A percentile compares a stretch with the other conserved stretches of the same genome.
Evolutionary conservation across 306 rosid species (phyloP).

Genomic region (Vicia villosa): DNA sequence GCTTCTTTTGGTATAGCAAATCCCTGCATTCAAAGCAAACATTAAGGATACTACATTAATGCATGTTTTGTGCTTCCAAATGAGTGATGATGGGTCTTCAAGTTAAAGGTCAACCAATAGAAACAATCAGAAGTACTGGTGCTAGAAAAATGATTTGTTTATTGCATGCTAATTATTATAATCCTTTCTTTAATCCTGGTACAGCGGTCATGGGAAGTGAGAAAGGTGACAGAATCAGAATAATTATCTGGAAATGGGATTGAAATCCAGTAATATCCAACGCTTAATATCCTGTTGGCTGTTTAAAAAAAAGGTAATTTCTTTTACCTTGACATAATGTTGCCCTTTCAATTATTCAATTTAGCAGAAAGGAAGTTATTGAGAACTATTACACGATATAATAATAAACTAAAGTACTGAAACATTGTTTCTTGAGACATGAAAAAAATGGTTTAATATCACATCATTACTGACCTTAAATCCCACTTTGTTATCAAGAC

Average conservation of each 20-base stretch:
- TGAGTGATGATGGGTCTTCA: constrained; percentile 17
- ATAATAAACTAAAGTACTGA: constrained; percentile 4
- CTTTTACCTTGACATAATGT: background rate
- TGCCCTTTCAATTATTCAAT: constrained; percentile 6
- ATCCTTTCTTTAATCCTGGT: background rate
- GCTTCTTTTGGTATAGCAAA: constrained; percentile 86
- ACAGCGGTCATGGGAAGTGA: constrained; percentile 23
- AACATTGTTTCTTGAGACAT: constrained; percentile 10
- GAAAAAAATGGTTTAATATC: background rate
- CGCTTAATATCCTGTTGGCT: constrained; percentile 3
- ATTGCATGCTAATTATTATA: constrained; percentile 12
- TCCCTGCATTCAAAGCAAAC: constrained; percentile 57
- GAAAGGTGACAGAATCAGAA: constrained; percentile 4
- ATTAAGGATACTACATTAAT: constrained; percentile 20
- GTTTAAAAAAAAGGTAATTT: background rate
- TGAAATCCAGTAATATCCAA: constrained; percentile 12
- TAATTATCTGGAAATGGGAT: constrained; percentile 9
- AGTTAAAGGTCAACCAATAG: constrained; percentile 31
- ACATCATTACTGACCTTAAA: constrained; percentile 72
- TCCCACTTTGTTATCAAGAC: constrained; percentile 96
- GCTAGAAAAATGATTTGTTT: constrained; percentile 15
- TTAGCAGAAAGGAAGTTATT: constrained; percentile 6
- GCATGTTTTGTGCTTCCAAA: constrained; percentile 22
- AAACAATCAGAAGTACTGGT: constrained; percentile 22
- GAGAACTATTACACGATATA: constrained; percentile 18